These are phyloP conservation scores for Ramalina intermedia DNA, from an alignment of 495 filamentous ascomycete species.

Conservation along the genomic window DNA sequence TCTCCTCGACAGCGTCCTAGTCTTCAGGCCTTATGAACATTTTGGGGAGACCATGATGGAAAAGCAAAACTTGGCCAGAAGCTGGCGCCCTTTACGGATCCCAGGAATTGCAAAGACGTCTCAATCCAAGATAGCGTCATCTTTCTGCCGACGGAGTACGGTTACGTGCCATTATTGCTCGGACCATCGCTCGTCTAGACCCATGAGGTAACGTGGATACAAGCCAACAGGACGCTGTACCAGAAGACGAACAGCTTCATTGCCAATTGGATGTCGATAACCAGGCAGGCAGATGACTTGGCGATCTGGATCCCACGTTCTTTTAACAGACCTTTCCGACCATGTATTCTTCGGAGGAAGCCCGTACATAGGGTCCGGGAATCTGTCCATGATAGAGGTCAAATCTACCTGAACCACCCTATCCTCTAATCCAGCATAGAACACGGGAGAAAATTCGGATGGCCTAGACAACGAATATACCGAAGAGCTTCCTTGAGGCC, in stretches of 20 bases:
- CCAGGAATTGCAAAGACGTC: too few species aligned
- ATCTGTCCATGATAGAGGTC: conserved; percentile 21
- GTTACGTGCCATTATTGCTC: not conserved
- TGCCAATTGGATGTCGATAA: conserved; percentile 7
- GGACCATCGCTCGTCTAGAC: conserved; percentile 13
- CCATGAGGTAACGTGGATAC: conserved; percentile 4
- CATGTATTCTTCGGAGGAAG: not conserved
- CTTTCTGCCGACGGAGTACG: too few species aligned
- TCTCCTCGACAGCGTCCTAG: not conserved
- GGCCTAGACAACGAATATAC: conserved; percentile 47
- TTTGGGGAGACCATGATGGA: too few species aligned
- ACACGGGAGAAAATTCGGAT: conserved; percentile 35
- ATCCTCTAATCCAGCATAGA: conserved; percentile 44
- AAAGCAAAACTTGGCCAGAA: too few species aligned
- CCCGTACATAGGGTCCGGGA: conserved; percentile 10
- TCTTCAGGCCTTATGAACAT: too few species aligned
- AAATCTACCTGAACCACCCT: conserved; percentile 39
- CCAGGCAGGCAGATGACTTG: conserved; percentile 6
- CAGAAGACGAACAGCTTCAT: not conserved
- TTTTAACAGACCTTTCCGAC: not conserved
- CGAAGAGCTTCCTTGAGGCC: conserved; percentile 20
- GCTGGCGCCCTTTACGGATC: too few species aligned
- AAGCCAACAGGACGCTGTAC: conserved; percentile 8
- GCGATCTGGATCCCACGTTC: conserved; percentile 8
- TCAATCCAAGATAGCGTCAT: too few species aligned